Conservation (phyloP, 495 filamentous ascomycete genomes). For the Neurospora terricola region DNA sequence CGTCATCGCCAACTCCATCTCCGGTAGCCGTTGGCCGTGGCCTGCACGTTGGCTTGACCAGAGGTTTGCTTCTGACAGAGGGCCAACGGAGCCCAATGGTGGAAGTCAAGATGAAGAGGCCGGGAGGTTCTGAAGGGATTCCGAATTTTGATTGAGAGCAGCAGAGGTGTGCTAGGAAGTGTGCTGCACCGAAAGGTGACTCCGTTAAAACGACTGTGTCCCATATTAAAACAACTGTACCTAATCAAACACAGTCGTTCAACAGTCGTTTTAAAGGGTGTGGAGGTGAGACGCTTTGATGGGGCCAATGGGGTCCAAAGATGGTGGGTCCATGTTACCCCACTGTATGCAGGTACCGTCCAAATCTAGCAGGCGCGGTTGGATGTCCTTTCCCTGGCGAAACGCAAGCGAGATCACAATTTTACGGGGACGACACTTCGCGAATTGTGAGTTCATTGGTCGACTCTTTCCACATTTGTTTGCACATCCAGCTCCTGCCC, state of each 20-base stretch:
- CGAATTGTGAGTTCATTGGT: background rate
- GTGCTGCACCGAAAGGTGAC: background rate
- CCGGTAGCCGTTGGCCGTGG: background rate
- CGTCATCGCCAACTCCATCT: background rate
- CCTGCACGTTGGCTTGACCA: background rate
- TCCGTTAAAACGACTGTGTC: background rate
- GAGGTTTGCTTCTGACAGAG: background rate
- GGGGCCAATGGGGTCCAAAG: background rate
- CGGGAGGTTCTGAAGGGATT: background rate
- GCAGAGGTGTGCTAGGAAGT: background rate
- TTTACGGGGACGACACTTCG: background rate
- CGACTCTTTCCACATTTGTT: constrained; percentile 5
- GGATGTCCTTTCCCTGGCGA: background rate
- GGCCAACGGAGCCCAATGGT: background rate
- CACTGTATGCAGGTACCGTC: constrained; percentile 13
- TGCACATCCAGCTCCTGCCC: background rate
- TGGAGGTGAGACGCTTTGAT: background rate
- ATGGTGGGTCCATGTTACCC: background rate
- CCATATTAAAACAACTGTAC: background rate
- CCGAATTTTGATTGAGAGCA: background rate
- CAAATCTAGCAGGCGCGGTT: background rate
- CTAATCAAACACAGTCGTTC: too few species aligned
- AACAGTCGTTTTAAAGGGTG: too few species aligned
- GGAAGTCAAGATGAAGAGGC: background rate
- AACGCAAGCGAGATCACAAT: constrained; percentile 9